Conservation (phyloP, 345 rosid species). For the Cardiospermum halicacabum region DNA sequence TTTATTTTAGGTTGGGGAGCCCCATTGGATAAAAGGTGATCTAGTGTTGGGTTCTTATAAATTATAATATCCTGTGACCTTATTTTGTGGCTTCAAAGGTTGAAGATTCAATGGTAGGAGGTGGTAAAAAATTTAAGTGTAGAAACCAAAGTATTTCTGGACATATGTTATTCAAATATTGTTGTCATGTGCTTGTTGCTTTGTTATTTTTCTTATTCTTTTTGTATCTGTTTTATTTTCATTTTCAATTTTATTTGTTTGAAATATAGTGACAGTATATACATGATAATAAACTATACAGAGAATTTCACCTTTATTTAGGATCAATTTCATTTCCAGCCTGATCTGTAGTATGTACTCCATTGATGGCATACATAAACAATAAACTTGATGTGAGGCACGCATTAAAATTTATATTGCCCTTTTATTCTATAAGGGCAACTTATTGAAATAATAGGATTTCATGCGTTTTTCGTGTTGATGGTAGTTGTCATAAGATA, state of each 20-base stretch:
- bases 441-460: not conserved
- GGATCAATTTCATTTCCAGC: not conserved
- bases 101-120: slow-evolving; percentile 1
- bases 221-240: not conserved
- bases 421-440: not conserved
- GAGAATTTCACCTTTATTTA: slow-evolving; percentile 1
- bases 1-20: slow-evolving; percentile 28
- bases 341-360: not conserved
- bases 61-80: slow-evolving; percentile 3
- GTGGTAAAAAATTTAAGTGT: not conserved
- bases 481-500: not conserved
- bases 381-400: not conserved
- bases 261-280: not conserved
- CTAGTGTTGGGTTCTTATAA: slow-evolving; percentile 4
- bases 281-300: not conserved
- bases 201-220: not conserved
- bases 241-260: not conserved
- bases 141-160: not conserved
- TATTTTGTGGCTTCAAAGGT: slow-evolving; percentile 11
- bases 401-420: not conserved
- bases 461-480: not conserved
- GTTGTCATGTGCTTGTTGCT: not conserved
- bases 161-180: not conserved
- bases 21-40: slow-evolving; percentile 18
- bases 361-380: too few species aligned